Evolutionary conservation across 192 early-diverging fungal species (phyloP), one percentile per base, ranked within the genome.

Genomic region (Geranomyces variabilis): DNA sequence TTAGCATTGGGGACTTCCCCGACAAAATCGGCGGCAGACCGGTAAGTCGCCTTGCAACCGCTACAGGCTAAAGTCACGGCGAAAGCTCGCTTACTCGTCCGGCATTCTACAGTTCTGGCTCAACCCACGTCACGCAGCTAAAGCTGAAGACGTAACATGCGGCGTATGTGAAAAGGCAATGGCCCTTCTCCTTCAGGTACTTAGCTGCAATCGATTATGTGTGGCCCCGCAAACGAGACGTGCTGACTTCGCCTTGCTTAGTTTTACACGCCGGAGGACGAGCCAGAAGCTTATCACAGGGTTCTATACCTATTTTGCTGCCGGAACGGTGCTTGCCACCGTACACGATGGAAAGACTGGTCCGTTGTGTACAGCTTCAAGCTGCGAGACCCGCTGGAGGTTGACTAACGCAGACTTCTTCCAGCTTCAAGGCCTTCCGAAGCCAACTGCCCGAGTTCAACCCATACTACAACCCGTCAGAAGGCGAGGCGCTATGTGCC

Each of bases 231-330:
- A n/a, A n/a, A n/a, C n/a, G n/a, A n/a, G n/a, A n/a, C 12, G 46
- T 13, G 46, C 46, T 47, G 46, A 47, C 19, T 13, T 47, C 10
- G 46, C 10, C 46, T 10, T 13, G 19, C 46, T 19, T 47, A 92
- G 89, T 75, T 99, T 7, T 99, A 95, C 66, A 93, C 94, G 0
- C 94, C 97, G 12, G 94, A 99, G 67, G 93, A 99, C 74, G 81
- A 89, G 24, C 90, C 92, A 0, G 89, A 93, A 69, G 96, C 97
- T 2, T 98, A 90, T 71, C 95, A 96, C 71, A 88, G 97, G 45
- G 89, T 89, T 63, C 75, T 98, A 9, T 97, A 96, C 70, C 84
- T 99, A 4, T 99, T 97, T 74, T 88, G 90, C 74, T 99, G 97
- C 81, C 92, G 91, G 67, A 90, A 89, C 34, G 94, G 95, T 26